phyloP scores from a whole-genome alignment of 2,329 filamentous ascomycete genomes.

The Pochonia chlamydosporia region DNA sequence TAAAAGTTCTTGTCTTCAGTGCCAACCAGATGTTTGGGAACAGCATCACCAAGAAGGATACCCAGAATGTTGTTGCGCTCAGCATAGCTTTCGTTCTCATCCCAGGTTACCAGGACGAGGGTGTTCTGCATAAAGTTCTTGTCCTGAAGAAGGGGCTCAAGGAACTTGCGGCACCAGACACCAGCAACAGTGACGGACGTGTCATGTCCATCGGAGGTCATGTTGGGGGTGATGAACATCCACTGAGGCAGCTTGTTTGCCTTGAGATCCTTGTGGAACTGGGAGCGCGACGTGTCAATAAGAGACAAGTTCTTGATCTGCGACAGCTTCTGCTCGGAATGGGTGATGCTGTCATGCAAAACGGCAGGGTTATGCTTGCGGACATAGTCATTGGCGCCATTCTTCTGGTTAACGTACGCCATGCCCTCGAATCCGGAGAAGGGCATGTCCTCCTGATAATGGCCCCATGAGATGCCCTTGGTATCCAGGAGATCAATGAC shows the following conservation, averaged over 20 bases:
- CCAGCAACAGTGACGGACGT: conserved; percentile 63
- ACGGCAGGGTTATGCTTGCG: conserved; percentile 73
- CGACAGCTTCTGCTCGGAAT: conserved; percentile 52
- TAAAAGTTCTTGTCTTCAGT: conserved; percentile 66
- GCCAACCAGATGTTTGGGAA: conserved; percentile 58
- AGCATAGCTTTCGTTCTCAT: conserved; percentile 68
- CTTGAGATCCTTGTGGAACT: conserved; percentile 63
- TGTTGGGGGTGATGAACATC: conserved; percentile 68
- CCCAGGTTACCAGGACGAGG: conserved; percentile 71
- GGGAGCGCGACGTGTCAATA: conserved; percentile 34
- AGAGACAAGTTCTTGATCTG: conserved; percentile 66
- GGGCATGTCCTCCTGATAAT: conserved; percentile 75
- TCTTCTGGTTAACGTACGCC: conserved; percentile 58
- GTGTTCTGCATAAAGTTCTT: conserved; percentile 69
- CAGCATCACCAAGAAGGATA: conserved; percentile 68
- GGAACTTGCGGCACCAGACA: conserved; percentile 60
- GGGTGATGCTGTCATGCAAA: conserved; percentile 59
- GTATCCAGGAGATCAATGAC: conserved; percentile 64
- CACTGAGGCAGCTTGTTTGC: conserved; percentile 62
- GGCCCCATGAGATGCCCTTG: conserved; percentile 59
- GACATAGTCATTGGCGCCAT: conserved; percentile 68
- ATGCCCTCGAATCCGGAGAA: conserved; percentile 66
- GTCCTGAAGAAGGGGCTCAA: conserved; percentile 65
- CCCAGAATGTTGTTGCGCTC: conserved; percentile 63
- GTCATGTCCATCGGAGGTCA: conserved; percentile 74